Base-by-base conservation (phyloP, 177 flowering plant species). In the Vitis hybrid region DNA sequence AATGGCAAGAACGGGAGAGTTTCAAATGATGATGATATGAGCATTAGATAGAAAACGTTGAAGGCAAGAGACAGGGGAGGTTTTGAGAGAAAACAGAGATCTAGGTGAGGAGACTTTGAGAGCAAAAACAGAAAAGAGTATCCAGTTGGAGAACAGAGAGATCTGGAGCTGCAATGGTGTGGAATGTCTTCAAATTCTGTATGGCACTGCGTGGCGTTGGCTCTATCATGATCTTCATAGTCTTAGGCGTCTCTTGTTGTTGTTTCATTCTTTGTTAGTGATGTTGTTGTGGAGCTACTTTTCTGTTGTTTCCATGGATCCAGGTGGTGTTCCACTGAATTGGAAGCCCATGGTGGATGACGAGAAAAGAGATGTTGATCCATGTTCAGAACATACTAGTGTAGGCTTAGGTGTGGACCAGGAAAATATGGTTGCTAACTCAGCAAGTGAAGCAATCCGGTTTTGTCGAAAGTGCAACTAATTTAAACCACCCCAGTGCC, bases 401-500 rank as follows among this genome's bases (percentile, higher is more conserved):
- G 11, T 30, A 10, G 63, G 67, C 6, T 13, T 56, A 50, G 66
- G 27, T 46, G 15, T 54, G 46, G 48, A 62, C 30, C 63, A 32
- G 14, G 60, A 18, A 27, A 7, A 56, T 17, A 17, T 17, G 18
- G 18, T 17, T 17, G 18, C 18, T 17, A 17, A 17, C 18, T 17
- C 18, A 17, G 18, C 18, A 17, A 17, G 18, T 17, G 18, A 17
- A 17, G 18, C 18, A 17, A 17, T 17, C 18, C 18, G 96, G 27
- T 84, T 70, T 65, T 93, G 98, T 74, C 76, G 92, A 60, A 91
- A 93, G 77, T 93, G 98, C 77, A 87, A 90, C 78, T 90, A 88
- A 73, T 68, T 81, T 64, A 93, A 90, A 68, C 98, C 98, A 32
- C 97, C 95, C 60, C 95, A 97, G 2, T 87, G 94, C 71, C 98